Base-by-base conservation (phyloP, 1,284 basidiomycete species). In the Leucoagaricus sp. region DNA sequence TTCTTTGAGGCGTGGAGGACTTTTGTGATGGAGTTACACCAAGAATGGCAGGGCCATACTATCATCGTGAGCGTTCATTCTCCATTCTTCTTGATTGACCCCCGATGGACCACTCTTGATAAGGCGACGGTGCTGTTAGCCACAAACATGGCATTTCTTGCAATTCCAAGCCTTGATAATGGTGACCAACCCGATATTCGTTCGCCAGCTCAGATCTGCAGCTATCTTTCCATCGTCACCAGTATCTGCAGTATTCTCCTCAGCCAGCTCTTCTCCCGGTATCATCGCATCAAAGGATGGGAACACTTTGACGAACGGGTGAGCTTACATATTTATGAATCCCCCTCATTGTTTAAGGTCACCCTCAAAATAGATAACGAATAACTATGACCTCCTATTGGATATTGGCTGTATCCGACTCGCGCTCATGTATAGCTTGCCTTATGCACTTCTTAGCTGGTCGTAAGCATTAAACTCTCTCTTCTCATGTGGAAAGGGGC, bases 41-140 rank as follows among this genome's bases (percentile, higher is more conserved):
- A 64, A 1, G 81, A 86, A 59, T 81, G 84, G 78, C 69, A 71
- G 47, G 77, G 81, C 38, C 77, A 77, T 55, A 73, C 78, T 26
- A 47, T 55, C 29, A 48, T 55, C 19, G 53, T 55, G 6, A n/a
- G n/a, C n/a, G n/a, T n/a, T n/a, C n/a, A n/a, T n/a, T n/a, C 83
- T 57, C 31, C 80, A 70, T 25, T 33, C 4, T 4, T 10, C 26
- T 49, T 33, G 42, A 17, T 36, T 4, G 36, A n/a, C 13, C 4
- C 13, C 4, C 13, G 10, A 19, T 28, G 38, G 46, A 46, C 9
- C 3, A n/a, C n/a, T n/a, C n/a, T n/a, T 15, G 1, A 19, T 38
- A 6, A 61, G 73, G 68, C 69, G 6, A 70, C 70, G 4, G 67
- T 75, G 0, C 53, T 73, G 21, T 61, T 74, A 3, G 71, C 68